Conservation (phyloP, 1,284 basidiomycete genomes). For the Cerrena zonata region DNA sequence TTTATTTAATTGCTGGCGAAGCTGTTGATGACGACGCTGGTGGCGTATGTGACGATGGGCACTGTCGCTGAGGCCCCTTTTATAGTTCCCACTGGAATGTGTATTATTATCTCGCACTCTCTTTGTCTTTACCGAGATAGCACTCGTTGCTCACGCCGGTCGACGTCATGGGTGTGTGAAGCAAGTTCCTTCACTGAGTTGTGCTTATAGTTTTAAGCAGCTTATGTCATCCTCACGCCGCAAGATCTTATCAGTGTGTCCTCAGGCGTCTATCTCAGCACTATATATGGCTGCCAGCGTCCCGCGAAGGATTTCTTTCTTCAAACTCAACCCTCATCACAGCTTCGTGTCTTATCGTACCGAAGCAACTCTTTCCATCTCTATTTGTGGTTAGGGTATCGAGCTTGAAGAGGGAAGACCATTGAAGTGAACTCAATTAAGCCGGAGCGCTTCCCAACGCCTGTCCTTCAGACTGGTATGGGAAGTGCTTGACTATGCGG, state of each 20-base stretch:
- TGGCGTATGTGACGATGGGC: no score
- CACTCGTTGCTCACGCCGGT: no score
- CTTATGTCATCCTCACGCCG: background rate
- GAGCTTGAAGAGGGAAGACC: constrained; percentile 35
- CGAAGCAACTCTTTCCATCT: constrained; percentile 40
- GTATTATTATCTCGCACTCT: no score
- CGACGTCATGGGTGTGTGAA: no score
- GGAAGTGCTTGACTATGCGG: constrained; percentile 71
- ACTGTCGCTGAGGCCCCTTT: no score
- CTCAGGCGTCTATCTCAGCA: background rate
- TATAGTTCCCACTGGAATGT: no score
- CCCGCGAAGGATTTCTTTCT: constrained; percentile 10
- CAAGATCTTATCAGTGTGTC: background rate
- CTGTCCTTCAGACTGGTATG: constrained; percentile 39
- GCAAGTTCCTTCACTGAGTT: no score
- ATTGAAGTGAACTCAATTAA: constrained; percentile 58
- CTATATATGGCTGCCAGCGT: background rate
- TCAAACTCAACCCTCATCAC: constrained; percentile 32
- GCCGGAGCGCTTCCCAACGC: constrained; percentile 64
- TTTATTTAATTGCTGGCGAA: no score
- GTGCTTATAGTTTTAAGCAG: constrained; percentile 3
- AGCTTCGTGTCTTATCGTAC: constrained; percentile 27
- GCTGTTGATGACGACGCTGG: no score
- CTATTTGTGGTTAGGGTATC: constrained; percentile 44
- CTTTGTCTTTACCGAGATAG: constrained; percentile 8